phyloP scores from a whole-genome alignment of 2,329 filamentous ascomycete genomes.

The Hirsutella minnesotensis region DNA sequence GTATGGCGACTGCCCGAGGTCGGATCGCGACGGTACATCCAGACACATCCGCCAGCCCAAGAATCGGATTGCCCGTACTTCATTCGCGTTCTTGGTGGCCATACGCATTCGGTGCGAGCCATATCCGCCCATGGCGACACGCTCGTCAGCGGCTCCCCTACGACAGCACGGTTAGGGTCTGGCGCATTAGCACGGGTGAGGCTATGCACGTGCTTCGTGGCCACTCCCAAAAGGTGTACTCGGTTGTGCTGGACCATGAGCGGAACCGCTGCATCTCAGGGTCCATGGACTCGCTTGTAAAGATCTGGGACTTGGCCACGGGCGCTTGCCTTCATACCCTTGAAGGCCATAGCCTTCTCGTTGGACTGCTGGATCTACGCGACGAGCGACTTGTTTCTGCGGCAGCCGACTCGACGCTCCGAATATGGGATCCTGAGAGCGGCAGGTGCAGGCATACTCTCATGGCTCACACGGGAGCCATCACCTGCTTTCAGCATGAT shows the following conservation, averaged over 20 bases:
- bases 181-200: constrained; percentile 94
- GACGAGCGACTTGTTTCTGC: constrained; percentile 88
- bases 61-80: constrained; percentile 88
- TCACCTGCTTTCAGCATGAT: constrained; percentile 98
- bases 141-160: constrained; percentile 95
- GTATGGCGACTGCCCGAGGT: constrained; percentile 88
- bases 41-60: constrained; percentile 62
- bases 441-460: constrained; percentile 84
- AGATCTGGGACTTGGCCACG: constrained; percentile 90
- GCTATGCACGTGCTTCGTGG: constrained; percentile 73
- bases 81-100: constrained; percentile 73
- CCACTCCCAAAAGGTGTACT: constrained; percentile 90
- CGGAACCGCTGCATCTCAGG: constrained; percentile 94
- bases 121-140: constrained; percentile 93
- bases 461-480: constrained; percentile 89
- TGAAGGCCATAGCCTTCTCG: constrained; percentile 84
- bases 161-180: constrained; percentile 87
- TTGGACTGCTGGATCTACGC: constrained; percentile 80
- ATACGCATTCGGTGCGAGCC: constrained; percentile 86
- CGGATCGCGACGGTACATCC: constrained; percentile 65
- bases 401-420: constrained; percentile 85
- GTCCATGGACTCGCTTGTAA: constrained; percentile 96
- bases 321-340: constrained; percentile 78
- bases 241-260: constrained; percentile 83
- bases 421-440: constrained; percentile 93